Percentiles rank a stretch among this genome's conserved stretches.
These are phyloP conservation scores for Aureobasidium sp. DNA, from an alignment of 2,329 filamentous ascomycete genomes.

Conservation along the genomic window DNA sequence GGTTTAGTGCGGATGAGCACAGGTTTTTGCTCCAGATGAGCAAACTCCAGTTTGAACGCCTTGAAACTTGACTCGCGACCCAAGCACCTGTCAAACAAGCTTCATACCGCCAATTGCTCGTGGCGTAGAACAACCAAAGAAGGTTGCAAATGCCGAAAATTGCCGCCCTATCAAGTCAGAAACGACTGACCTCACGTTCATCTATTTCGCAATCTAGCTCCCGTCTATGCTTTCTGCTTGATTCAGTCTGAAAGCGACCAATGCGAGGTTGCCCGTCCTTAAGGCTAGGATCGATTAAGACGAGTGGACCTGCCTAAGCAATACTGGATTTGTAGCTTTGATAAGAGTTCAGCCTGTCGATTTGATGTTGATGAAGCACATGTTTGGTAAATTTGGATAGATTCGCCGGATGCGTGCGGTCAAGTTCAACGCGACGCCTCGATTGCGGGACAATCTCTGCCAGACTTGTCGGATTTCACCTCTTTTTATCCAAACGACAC, in stretches of 20 bases:
- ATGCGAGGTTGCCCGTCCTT: not conserved
- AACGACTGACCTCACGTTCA: not conserved
- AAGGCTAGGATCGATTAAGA: not conserved
- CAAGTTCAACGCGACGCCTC: not conserved
- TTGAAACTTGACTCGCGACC: not conserved
- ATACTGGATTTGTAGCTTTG: not conserved
- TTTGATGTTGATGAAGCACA: not conserved
- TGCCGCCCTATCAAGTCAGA: not conserved
- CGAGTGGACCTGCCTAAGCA: not conserved
- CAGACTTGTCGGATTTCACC: not conserved
- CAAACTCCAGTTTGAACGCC: not conserved
- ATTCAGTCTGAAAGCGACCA: not conserved
- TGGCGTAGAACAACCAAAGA: not conserved
- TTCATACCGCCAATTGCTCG: not conserved
- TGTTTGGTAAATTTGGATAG: not conserved
- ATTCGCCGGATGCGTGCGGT: not conserved
- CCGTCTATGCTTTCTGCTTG: not conserved
- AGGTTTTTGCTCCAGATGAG: not conserved
- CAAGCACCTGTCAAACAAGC: slow-evolving; percentile 1
- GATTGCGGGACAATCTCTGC: not conserved
- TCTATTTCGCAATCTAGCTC: not conserved
- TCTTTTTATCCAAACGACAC: too few relatives aligned
- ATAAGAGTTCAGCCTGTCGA: not conserved
- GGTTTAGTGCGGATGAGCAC: not conserved
- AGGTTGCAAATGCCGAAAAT: not conserved